Base-by-base conservation (phyloP, 106 monocot species). In the Dactylorhiza incarnata region DNA sequence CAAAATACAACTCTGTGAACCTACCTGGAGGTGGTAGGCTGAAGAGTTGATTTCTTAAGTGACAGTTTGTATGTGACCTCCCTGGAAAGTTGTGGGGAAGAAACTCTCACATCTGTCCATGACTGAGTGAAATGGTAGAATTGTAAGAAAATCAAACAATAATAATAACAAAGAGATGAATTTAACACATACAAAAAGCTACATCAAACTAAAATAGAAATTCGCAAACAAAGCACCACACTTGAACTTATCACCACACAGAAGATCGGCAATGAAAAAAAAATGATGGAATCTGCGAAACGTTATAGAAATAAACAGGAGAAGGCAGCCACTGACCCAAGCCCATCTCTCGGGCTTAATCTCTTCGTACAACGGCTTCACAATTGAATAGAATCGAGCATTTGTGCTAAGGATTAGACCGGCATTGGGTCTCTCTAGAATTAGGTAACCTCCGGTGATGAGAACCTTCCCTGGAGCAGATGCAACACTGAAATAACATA, bases 381-480 rank as follows among this genome's bases (percentile, higher is more conserved):
- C 94, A 37, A 99, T 91, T 5, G 94, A 83, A 66, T 94, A 99
- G 80, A 99, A 99, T 5, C 97, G 93, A 51, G 97, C 87, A 53
- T 69, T 91, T 54, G 97, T 94, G 82, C 97, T 94, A 45, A 99
- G 84, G 44, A 99, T 91, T 49, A 94, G 74, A 45, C 97, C 94
- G 3, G 91, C 81, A 71, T 99, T 99, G 46, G 97, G 91, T 23
- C 87, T 83, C 49, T 99, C 97, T 51, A 99, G 75, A 55, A 99
- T 78, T 44, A 99, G 91, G 83, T 99, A 99, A 5, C 97, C 97
- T 7, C 97, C 97, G 12, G 94, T 85, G 49, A 97, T 80, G 78
- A 97, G 59, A 61, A 97, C 97, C 83, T 97, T 97, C n/a, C 97
- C 97, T 2, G 97, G 97, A 61, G 94, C 93, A 50, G 97, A 97